Base-by-base conservation (phyloP, 768 basidiomycete species). In the Boletus pseudopeckii region DNA sequence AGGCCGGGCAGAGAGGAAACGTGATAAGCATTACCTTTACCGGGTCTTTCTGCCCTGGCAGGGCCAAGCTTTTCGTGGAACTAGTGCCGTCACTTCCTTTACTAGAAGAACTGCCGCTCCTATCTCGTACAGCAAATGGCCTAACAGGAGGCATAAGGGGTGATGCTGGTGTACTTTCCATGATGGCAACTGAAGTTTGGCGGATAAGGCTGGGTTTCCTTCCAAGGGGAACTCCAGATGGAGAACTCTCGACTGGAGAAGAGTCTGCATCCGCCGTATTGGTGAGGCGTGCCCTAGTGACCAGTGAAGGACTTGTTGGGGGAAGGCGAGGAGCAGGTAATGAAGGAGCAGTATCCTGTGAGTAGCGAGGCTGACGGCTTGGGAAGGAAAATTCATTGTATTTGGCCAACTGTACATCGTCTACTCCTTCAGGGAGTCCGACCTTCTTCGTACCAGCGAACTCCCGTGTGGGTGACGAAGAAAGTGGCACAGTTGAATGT, bases 11-110 rank as follows among this genome's bases (percentile, higher is more conserved):
- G 32, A 54, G 22, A 52, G 18, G 7, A 32, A 36, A 26, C 39
- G 1, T 6, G n/a, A 24, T 33, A 45, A 39, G 28, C 20, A 32
- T 44, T 66, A 85, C 87, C 81, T 88, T 89, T 26, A 89, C 69
- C 17, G 86, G 84, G 62, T 90, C 87, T 63, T 84, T 88, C 32
- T 89, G 71, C 4, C 82, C 85, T 2, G 85, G 84, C 0, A 83
- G 69, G 24, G 74, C 72, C 36, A 75, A 58, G 50, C 63, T 63
- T 51, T 62, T 62, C 41, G 62, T 45, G 17, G 66, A 64, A 50
- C 51, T 62, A 49, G 62, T 58, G 14, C 63, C 66, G n/a, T 75
- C 64, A 51, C 75, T 66, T 52, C 71, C 62, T 59, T 69, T 64
- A 48, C 77, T 76, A 2, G 74, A 72, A 24, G 79, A 75, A 52